These are phyloP conservation scores for Salisapilia sapeloensis DNA, from an alignment of 352 stramenopile genomes.

Conservation along the genomic window DNA sequence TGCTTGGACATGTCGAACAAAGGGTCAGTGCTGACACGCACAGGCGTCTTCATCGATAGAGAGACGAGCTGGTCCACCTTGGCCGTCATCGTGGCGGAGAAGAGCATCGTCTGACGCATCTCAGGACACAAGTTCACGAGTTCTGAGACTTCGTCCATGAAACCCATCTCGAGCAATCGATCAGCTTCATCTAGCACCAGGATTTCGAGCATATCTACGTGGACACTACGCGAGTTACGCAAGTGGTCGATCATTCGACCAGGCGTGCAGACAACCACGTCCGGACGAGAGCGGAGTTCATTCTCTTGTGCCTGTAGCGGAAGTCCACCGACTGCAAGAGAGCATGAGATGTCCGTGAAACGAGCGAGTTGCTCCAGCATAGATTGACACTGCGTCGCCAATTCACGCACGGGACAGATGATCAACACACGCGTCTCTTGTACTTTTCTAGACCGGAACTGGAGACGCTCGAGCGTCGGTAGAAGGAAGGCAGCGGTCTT, in stretches of 20 bases:
- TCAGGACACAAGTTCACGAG: slow-evolving; percentile 92
- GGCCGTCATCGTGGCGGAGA: slow-evolving; percentile 97
- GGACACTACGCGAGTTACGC: slow-evolving; percentile 92
- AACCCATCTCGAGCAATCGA: slow-evolving; percentile 95
- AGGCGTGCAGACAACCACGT: slow-evolving; percentile 97
- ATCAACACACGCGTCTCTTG: slow-evolving; percentile 91
- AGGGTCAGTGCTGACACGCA: slow-evolving; percentile 88
- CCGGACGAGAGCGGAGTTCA: slow-evolving; percentile 89
- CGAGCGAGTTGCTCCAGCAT: slow-evolving; percentile 92
- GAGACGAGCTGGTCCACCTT: slow-evolving; percentile 96
- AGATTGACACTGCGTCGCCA: slow-evolving; percentile 91
- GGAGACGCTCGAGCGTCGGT: slow-evolving; percentile 92
- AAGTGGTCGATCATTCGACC: slow-evolving; percentile 97
- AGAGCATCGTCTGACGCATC: slow-evolving; percentile 95
- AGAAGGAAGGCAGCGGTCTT: slow-evolving; percentile 98
- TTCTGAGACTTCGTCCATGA: slow-evolving; percentile 94
- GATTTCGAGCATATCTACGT: slow-evolving; percentile 97
- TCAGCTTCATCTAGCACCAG: slow-evolving; percentile 91
- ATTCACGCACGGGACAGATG: slow-evolving; percentile 93
- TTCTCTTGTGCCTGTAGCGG: slow-evolving; percentile 85
- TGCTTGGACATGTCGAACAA: slow-evolving; percentile 91
- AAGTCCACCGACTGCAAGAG: slow-evolving; percentile 89
- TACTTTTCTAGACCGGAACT: slow-evolving; percentile 82
- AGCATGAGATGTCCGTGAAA: slow-evolving; percentile 90
- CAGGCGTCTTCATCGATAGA: slow-evolving; percentile 92